Base-by-base conservation (phyloP, 306 rosid species). In the Prunus davidiana region DNA sequence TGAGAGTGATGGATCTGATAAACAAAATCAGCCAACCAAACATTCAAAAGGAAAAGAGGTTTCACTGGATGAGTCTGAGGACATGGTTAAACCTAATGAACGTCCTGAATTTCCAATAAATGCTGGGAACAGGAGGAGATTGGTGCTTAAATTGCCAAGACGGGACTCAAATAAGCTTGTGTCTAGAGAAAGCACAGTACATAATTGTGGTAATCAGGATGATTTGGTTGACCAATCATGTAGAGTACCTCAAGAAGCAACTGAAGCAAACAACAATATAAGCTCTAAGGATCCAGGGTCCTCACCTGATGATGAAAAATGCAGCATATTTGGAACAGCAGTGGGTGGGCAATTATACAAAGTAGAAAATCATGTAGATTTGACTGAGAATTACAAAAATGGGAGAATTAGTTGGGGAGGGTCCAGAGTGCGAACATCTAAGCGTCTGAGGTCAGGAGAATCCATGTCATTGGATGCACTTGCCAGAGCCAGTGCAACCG, bases 391-490 rank as follows among this genome's bases (percentile, higher is more conserved):
- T 71, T 79, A 63, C 74, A 82, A 73, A 73, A 79, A 78, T 73
- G 89, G 87, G 70, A 77, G 84, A 70, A 84, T 92, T 65, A 91
- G 85, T 83, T 96, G 99, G 99, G 98, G 96, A 70, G 86, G 84
- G 72, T 91, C 82, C 80, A 89, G 88, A 88, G 87, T 88, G 67
- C 99, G 97, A 76, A 79, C 97, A 16, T 74, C 96, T 18, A 92
- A 91, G 87, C 86, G 87, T 73, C 76, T 62, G 25, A 92, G 91
- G 79, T 61, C 71, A 30, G 93, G 89, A 79, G 93, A 90, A 77
- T 79, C 82, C 68, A 64, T 75, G 46, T 72, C 90, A 79, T 78
- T 81, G 74, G 85, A 81, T 24, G 73, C 87, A 77, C 79, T 82
- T 81, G 80, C 83, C 65, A 67, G 87, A 69, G 74, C 90, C 63